Evolutionary conservation across 2,329 filamentous ascomycete genomes (phyloP), one percentile per base, ranked within the genome.

Genomic region (Hyphodiscus sp.): DNA sequence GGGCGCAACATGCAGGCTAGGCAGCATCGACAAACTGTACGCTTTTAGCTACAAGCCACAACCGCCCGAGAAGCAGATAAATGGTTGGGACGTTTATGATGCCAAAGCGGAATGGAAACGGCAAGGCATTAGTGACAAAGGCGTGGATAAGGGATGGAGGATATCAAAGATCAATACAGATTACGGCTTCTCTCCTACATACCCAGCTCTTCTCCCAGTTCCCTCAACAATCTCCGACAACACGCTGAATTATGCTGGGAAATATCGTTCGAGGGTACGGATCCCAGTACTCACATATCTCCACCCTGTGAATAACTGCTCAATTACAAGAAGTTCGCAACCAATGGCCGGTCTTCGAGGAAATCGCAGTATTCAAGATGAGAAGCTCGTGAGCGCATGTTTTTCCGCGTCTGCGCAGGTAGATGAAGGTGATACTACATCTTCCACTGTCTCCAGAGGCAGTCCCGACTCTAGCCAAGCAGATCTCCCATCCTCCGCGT

Each of bases 231-330:
- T 99, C 61, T 97, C 92, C n/a, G 94, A 99, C 71, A 96, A 94
- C 66, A 91, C 92, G 47, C 80, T 99, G 48, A 96, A 96, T 66
- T 95, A 99, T 67, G 94, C 91, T 23, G 87, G 85, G 55, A 82
- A 85, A 58, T 97, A 95, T 71, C 87, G 94, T 49, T 97, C 94
- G 0, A 83, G 91, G 55, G 84, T 86, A 58, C 85, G 94, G 56
- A 91, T 99, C 69, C 94, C 94, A 1, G 87, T 85, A 2, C 74
- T 99, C 41, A 91, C 91, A 20, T 99, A 99, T 70, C 82, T 96
- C n/a, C 94, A 99, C 69, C 89, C 90, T 0, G 78, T 96, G 64
- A 99, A 97, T 69, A 96, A 95, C 68, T 97, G 94, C 70, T 94
- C 91, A 20, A 96, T 99, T 59, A 96, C 92, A 1, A 81, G 94